Conservation (phyloP, 2,329 filamentous ascomycete species). For the Nigrospora sphaerica region DNA sequence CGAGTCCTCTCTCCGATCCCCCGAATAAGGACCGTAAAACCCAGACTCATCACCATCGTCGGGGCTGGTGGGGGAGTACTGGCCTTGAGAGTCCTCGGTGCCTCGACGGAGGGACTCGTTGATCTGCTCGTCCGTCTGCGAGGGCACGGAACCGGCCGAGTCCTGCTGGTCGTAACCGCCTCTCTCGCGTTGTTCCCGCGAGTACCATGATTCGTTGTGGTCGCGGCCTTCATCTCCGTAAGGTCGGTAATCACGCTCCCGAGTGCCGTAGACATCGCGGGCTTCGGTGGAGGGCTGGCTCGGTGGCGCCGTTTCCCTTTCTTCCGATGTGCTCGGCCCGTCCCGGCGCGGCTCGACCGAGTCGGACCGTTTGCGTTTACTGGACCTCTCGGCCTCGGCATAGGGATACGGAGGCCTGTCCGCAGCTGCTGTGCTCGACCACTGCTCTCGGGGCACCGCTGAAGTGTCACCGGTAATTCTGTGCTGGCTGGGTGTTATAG, state of each 20-base stretch:
- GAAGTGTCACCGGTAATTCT: constrained; percentile 14
- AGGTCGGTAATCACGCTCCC: constrained; percentile 34
- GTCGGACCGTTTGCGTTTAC: constrained; percentile 65
- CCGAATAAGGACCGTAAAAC: constrained; percentile 29
- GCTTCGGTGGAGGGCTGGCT: constrained; percentile 21
- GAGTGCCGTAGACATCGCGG: constrained; percentile 34
- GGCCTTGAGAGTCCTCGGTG: constrained; percentile 34
- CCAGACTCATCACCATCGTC: constrained; percentile 44
- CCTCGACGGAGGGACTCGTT: constrained; percentile 37
- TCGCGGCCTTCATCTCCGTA: constrained; percentile 40
- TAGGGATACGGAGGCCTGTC: constrained; percentile 35
- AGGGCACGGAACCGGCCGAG: constrained; percentile 35
- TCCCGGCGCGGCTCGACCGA: constrained; percentile 46
- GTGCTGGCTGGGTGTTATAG: constrained; percentile 15
- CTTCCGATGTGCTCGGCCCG: constrained; percentile 15
- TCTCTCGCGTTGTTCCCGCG: constrained; percentile 38
- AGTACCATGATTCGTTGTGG: constrained; percentile 40
- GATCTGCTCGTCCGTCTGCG: constrained; percentile 42
- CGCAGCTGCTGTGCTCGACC: constrained; percentile 27
- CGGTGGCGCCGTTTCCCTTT: constrained; percentile 26
- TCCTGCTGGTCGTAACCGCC: constrained; percentile 37
- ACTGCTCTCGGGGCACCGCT: constrained; percentile 28
- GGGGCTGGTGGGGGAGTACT: constrained; percentile 46
- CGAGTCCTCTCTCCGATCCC: constrained; percentile 38
- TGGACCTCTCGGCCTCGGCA: constrained; percentile 38